Conservation (phyloP, 257 asterid species). For the Fraxinus anomala region DNA sequence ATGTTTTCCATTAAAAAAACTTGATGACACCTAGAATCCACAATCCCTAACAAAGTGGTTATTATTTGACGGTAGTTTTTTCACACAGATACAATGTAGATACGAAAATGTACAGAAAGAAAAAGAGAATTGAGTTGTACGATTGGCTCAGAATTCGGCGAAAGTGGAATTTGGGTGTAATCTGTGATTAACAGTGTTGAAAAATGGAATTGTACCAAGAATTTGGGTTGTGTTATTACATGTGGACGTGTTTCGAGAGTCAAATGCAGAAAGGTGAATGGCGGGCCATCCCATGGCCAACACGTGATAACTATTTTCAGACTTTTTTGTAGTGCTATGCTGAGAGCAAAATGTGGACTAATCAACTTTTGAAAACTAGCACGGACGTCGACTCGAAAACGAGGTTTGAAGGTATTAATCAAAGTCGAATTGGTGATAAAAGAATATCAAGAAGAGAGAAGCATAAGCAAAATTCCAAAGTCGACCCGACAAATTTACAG, state of each 20-base stretch:
- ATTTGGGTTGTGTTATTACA: neutral
- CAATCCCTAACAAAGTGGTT: neutral
- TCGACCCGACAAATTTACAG: no score
- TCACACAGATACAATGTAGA: neutral
- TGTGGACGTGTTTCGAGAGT: constrained; percentile 2
- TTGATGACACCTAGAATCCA: neutral
- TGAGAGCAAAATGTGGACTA: neutral
- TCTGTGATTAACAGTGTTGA: neutral
- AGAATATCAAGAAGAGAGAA: no score
- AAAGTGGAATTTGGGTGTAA: neutral
- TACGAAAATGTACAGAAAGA: neutral
- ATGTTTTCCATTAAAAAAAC: constrained; percentile 29
- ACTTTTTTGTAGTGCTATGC: neutral
- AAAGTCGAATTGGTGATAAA: no score
- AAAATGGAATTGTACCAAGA: neutral
- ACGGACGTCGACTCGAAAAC: neutral
- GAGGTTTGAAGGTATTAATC: no score
- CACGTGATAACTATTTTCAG: neutral
- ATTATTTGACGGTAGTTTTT: neutral
- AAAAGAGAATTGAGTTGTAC: neutral
- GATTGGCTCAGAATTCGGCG: constrained; percentile 1
- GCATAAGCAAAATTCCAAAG: no score
- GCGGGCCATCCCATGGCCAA: neutral
- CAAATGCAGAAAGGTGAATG: neutral
- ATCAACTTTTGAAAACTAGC: neutral